A percentile compares a stretch with the other conserved stretches of the same genome.
phyloP scores from a whole-genome alignment of 75 land plant genomes.

The Pinus taeda region DNA sequence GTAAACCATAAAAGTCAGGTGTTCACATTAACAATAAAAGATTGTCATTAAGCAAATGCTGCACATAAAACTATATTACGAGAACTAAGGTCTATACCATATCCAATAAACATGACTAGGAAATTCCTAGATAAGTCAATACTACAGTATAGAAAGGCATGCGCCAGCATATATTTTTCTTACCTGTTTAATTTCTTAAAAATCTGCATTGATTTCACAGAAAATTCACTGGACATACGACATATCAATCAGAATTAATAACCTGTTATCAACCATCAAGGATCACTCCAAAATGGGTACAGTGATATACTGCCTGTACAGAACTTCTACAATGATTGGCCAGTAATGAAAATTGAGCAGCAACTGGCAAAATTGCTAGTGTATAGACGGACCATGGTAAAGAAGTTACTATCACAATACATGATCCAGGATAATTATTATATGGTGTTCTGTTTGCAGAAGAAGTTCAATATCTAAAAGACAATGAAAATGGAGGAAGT shows the following conservation, averaged over 20 bases:
- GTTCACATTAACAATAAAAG: no score
- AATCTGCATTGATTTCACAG: not conserved
- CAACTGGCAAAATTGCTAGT: conserved; percentile 4
- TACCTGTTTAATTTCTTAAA: no score
- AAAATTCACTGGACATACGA: not conserved
- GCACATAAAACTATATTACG: no score
- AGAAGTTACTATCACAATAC: not conserved
- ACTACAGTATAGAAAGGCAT: no score
- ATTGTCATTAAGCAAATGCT: no score
- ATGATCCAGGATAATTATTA: not conserved
- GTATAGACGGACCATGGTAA: not conserved
- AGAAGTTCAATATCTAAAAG: not conserved
- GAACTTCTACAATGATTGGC: not conserved
- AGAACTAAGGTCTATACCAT: no score
- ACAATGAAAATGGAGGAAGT: not conserved
- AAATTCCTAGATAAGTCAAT: no score
- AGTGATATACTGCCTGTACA: not conserved
- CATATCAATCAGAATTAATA: not conserved
- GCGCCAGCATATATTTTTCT: no score
- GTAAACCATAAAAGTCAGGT: no score
- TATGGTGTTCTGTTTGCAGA: not conserved
- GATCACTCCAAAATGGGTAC: not conserved
- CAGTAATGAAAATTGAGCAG: not conserved
- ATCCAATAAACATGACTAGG: no score
- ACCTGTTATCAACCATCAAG: not conserved